Base-by-base conservation (phyloP, 306 rosid species). In the Prunus dulcis region DNA sequence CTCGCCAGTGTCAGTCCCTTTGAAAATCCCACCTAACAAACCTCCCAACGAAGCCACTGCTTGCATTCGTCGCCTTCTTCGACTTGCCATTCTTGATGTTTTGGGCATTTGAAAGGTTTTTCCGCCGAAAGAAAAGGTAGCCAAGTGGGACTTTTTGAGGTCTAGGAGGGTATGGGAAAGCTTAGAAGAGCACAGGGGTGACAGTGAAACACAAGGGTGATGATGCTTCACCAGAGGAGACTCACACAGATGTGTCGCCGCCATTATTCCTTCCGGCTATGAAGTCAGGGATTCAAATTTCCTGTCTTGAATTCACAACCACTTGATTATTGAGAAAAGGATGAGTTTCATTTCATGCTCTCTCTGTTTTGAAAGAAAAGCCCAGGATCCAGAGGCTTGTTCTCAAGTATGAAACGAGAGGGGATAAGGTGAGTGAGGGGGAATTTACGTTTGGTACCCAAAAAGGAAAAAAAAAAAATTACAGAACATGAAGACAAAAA, bases 1-100 rank as follows among this genome's bases (percentile, higher is more conserved):
- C 80, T 95, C 97, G 4, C 99, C 99, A 6, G 93, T 90, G 79
- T 92, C 99, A 1, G 83, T 66, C 10, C 97, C 96, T 76, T 87
- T 89, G 77, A 95, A 95, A 53, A 95, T 86, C 13, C 97, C 93
- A 53, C 99, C 88, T 2, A 95, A 77, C 25, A 95, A 82, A 5
- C 99, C 99, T 69, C 99, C 97, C 27, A 95, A 83, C 17, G 97
- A 88, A 22, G 93, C 96, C 18, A 67, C 83, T n/a, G 84, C 78
- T 41, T 60, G 78, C 50, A 67, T 43, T 28, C 66, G 83, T 66
- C 81, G 84, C 64, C 61, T 67, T 18, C 52, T 34, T 27, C 50
- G 38, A 63, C 49, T 45, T 25, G 49, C 77, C 56, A 53, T 22
- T 20, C 78, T 83, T 15, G 81, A 74, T 15, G 92, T 17, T 78